Evolutionary conservation across 1,284 basidiomycete species (phyloP).

Genomic region (Fomes fomentarius): DNA sequence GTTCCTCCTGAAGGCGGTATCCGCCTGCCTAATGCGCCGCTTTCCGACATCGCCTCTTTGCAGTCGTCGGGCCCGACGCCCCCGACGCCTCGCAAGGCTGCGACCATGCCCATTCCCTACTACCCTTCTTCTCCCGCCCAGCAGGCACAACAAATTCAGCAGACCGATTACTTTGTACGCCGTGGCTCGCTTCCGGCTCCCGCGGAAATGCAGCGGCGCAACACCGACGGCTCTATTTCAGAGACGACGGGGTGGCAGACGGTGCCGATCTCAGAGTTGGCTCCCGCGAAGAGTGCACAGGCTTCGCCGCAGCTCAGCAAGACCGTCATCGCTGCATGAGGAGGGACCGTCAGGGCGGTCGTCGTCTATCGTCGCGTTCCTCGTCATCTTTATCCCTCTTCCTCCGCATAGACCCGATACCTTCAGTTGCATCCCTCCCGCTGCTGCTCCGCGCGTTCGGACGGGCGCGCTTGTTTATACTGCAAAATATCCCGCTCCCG

Average conservation of each 20-base stretch:
- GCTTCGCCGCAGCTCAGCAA: constrained; percentile 29
- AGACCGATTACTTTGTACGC: constrained; percentile 32
- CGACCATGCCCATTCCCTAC: constrained; percentile 39
- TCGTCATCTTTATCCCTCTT: neutral
- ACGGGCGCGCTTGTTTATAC: constrained; percentile 29
- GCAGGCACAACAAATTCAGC: constrained; percentile 19
- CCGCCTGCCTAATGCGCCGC: constrained; percentile 68
- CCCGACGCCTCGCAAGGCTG: constrained; percentile 44
- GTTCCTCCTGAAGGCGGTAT: constrained; percentile 54
- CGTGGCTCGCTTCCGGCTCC: constrained; percentile 33
- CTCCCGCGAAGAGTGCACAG: constrained; percentile 29
- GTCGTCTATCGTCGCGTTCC: neutral
- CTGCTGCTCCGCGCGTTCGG: constrained; percentile 24
- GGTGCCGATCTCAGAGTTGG: constrained; percentile 36
- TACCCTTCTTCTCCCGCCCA: constrained; percentile 26
- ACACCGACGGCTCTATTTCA: constrained; percentile 31
- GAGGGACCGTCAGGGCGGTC: neutral
- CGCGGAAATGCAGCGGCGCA: constrained; percentile 25
- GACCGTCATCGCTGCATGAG: constrained; percentile 25
- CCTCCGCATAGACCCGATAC: constrained; percentile 21
- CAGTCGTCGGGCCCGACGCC: constrained; percentile 31
- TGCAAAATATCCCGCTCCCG: constrained; percentile 28
- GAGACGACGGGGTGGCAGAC: constrained; percentile 47
- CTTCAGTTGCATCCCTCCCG: constrained; percentile 14
- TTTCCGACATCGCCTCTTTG: constrained; percentile 64